A percentile compares a stretch with the other conserved stretches of the same genome.
Evolutionary conservation across 2,329 filamentous ascomycete species (phyloP).

Genomic region (Botrytis squamosa): DNA sequence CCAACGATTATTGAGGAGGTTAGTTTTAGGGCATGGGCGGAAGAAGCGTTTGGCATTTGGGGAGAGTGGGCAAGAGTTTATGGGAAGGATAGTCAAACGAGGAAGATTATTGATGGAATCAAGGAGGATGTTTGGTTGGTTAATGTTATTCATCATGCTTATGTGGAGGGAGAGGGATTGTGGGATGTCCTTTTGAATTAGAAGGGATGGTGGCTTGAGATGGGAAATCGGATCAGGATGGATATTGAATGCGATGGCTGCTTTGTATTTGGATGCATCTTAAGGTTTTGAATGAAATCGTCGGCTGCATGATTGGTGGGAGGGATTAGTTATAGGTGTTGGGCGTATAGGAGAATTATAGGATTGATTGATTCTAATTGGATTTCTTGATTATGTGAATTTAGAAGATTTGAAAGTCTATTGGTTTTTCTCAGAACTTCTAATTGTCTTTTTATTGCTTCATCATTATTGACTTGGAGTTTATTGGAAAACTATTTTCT

Average conservation of each 20-base stretch:
- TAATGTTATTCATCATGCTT: constrained; percentile 84
- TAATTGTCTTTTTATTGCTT: neutral
- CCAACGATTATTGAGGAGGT: constrained; percentile 96
- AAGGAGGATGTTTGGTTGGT: constrained; percentile 80
- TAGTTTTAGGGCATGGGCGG: constrained; percentile 88
- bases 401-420: neutral
- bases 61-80: constrained; percentile 90
- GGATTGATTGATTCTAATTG: neutral
- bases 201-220: neutral
- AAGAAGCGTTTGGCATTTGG: constrained; percentile 96
- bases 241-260: neutral
- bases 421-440: rapidly evolving
- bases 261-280: neutral
- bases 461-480: neutral
- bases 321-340: neutral
- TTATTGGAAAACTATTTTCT: neutral
- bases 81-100: constrained; percentile 62
- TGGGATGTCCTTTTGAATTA: constrained; percentile 62
- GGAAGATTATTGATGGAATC: constrained; percentile 66
- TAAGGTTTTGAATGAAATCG: neutral
- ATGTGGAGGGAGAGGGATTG: constrained; percentile 65
- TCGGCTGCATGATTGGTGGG: neutral
- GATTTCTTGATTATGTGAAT: neutral
- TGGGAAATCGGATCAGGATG: neutral
- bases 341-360: neutral